Evolutionary conservation across 805 yeast genomes (phyloP), one percentile per base, ranked within the genome.

Genomic region (Yamadazyma kitorensis): DNA sequence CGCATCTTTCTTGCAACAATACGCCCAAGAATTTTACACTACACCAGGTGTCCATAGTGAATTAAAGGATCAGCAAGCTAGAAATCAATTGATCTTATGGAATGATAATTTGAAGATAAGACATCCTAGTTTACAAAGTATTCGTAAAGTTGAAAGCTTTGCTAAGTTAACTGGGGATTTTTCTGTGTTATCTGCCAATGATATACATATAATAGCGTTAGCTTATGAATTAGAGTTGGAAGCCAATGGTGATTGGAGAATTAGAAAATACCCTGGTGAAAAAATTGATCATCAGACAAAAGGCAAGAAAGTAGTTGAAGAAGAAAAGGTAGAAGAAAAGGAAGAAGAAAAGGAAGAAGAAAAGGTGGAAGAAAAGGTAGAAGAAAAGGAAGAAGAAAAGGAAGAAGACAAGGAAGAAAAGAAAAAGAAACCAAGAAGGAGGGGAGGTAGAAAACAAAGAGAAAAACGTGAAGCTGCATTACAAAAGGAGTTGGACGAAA

Each of bases 21-120:
- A 72, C 52, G 97, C 95, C 1, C 59, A 72, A 12, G 57, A 61
- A n/a, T 86, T 86, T 51, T 83, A 70, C 56, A 89, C 97, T 10
- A 86, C 97, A 2, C 97, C 98, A 10, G 89, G 96, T 1, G 98
- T 93, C 12, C 78, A 73, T 49, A 70, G 74, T 19, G 99, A 93
- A 64, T 79, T 93, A 54, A 80, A 76, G 51, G 98, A 93, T 64
- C 96, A 82, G 41, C 72, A 75, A 43, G 86, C 94, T 5, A 73
- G 96, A 57, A 75, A 75, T 45, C 89, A 89, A 49, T 64, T 93
- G 27, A 64, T 76, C 4, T 65, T 89, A 7, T 88, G 97, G 96
- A 85, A 80, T 17, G 89, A 86, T 29, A 59, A 62, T 10, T 64
- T 93, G 33, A 63, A 66, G 36, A 65, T 83, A 11, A 75, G 88